Percentiles rank a stretch among this genome's conserved stretches.
Conservation (phyloP, 768 basidiomycete species). For the Lepiota subincarnata region DNA sequence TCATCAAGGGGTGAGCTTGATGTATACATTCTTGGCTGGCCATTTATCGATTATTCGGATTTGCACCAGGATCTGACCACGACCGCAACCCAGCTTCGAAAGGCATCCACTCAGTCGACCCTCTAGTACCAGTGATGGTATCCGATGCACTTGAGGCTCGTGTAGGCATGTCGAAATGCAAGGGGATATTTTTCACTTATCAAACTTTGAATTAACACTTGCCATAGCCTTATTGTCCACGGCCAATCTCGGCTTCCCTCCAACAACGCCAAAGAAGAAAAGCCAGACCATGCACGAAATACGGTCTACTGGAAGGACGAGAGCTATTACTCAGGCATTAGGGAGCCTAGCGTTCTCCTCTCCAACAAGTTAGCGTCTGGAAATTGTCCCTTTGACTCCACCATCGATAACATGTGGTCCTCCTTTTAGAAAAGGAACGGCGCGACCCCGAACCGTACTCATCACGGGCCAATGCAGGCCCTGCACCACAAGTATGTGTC, state of each 20-base stretch:
- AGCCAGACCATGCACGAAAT: neutral
- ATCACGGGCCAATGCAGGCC: neutral
- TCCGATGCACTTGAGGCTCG: neutral
- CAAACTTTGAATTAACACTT: neutral
- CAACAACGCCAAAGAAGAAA: neutral
- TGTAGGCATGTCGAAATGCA: neutral
- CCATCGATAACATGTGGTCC: neutral
- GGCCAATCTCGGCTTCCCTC: neutral
- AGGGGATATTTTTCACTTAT: neutral
- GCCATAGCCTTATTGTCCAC: neutral
- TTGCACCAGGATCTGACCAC: neutral
- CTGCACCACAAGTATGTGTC: neutral
- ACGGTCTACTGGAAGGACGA: neutral
- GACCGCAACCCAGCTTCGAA: neutral
- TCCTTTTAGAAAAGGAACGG: neutral
- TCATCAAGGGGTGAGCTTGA: neutral
- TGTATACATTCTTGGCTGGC: neutral
- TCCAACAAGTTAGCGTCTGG: neutral
- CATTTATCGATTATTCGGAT: neutral
- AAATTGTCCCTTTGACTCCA: neutral
- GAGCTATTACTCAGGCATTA: neutral
- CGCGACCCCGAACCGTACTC: neutral
- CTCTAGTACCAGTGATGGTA: neutral
- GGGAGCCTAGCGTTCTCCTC: neutral
- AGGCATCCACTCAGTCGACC: neutral